Evolutionary conservation across 2,329 filamentous ascomycete genomes (phyloP), one percentile per base, ranked within the genome.

Genomic region (Incumbomyces lentus): DNA sequence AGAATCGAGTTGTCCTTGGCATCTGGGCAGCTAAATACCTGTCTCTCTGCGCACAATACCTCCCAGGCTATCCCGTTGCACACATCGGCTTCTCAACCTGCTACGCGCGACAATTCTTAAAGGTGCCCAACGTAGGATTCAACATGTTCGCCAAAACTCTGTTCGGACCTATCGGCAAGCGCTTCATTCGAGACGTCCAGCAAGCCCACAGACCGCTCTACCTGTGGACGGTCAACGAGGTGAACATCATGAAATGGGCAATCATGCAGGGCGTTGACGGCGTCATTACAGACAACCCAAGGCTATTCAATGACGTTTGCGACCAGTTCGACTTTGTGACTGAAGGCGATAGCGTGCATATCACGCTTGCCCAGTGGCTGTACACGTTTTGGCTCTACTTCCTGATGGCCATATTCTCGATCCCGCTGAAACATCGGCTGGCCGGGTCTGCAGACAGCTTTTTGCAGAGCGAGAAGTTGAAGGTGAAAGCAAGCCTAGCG

Each of bases 181-280:
- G 68, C 10, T 92, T 95, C 66, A 64, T 88, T 13, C 69, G 70
- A 11, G 74, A 81, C 46, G 76, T 78, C 19, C 73, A 73, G 50
- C 61, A 67, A 40, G 67, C 70, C 1, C 67, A 71, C 13, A 74
- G 83, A 17, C 73, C 75, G 3, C 68, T 95, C 3, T 81, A 83
- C 57, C 75, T 79, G 0, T 96, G 90, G 90, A 95, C 89, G 0
- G 84, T 95, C 42, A 95, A 96, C 61, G 75, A 83, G 12, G 75
- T 78, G 52, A 70, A 73, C 41, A 76, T 79, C 65, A 95, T 96
- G 89, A 75, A 79, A 56, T 95, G 87, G 86, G 75, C 79, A 52
- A 78, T 94, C 30, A 64, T 71, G 22, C 67, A 75, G 35, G 62
- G 64, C 2, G 68, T 94, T 1, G 85, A 94, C 56, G 89, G 86